Evolutionary conservation across 176 grass and related monocot genomes (phyloP).

Genomic region (Musa troglodytarum): DNA sequence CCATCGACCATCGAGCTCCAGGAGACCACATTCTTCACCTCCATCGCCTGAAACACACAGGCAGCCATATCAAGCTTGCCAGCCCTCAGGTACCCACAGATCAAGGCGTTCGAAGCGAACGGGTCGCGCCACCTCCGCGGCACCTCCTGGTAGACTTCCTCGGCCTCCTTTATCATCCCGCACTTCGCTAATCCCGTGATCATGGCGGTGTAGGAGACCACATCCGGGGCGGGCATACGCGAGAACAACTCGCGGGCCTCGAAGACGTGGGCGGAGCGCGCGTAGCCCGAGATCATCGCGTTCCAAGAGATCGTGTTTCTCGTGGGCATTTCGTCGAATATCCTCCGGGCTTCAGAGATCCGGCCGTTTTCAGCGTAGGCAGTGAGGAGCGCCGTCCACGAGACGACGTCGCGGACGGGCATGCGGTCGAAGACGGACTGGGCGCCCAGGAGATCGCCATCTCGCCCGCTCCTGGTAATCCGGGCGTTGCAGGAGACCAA

Average conservation of each 20-base stretch:
- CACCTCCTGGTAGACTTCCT: slow-evolving; percentile 32
- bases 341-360: slow-evolving; percentile 25
- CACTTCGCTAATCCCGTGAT: slow-evolving; percentile 46
- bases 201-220: slow-evolving; percentile 46
- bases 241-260: slow-evolving; percentile 40
- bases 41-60: slow-evolving; percentile 41
- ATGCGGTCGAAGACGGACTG: slow-evolving; percentile 52
- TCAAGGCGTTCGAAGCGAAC: slow-evolving; percentile 37
- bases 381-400: slow-evolving; percentile 63
- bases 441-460: slow-evolving; percentile 41
- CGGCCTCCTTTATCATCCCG: slow-evolving; percentile 46
- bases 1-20: slow-evolving; percentile 58
- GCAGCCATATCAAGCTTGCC: slow-evolving; percentile 44
- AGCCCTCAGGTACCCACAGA: slow-evolving; percentile 36
- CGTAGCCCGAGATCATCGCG: slow-evolving; percentile 45
- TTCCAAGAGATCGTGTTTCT: slow-evolving; percentile 58
- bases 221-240: slow-evolving; percentile 44
- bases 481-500: slow-evolving; percentile 36
- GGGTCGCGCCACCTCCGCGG: slow-evolving; percentile 40
- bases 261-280: slow-evolving; percentile 13
- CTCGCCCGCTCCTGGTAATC: slow-evolving; percentile 42
- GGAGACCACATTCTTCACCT: slow-evolving; percentile 38
- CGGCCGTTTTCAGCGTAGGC: slow-evolving; percentile 41
- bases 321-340: slow-evolving; percentile 60
- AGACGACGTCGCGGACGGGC: slow-evolving; percentile 56